Base-by-base conservation (phyloP, 2,329 filamentous ascomycete species). In the Aspergillus nomiae region DNA sequence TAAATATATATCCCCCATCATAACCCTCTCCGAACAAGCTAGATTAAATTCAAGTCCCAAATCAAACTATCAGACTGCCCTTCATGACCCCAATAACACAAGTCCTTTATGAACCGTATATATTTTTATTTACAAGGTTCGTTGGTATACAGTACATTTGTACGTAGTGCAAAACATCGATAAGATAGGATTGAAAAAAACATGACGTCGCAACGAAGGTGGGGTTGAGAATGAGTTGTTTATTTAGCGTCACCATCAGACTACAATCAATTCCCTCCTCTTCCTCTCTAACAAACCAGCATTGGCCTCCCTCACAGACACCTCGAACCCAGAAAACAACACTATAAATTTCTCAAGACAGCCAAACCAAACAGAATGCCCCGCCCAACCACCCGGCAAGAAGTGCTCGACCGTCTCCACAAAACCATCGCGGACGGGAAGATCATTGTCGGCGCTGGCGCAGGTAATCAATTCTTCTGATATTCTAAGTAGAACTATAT, bases 361-460 rank as follows among this genome's bases (percentile, higher is more conserved):
- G 14, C 24, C 28, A 32, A 58, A 50, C n/a, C 9, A 11, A 14
- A 8, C 16, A 74, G 56, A 21, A 89, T 89, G 86, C 76, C 82
- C 14, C 85, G 86, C n/a, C 86, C 85, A 41, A 86, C 82, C 45
- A 80, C 84, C 59, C 82, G 88, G 53, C 74, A 81, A 34, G 80
- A 87, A 63, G 86, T 90, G 59, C 81, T 91, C 10, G 71, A 75
- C 19, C 77, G 78, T 46, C 84, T 91, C 34, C 81, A 82, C 51
- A 76, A 81, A 24, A 83, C 85, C 61, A 84, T 90, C 60, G 76
- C 81, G 32, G 77, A 84, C 63, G 85, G 85, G 38, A 83, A 83
- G 51, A 81, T 86, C 60, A 87, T 91, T 56, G 83, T 91, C 51
- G 89, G 89, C n/a, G 89, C 88, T 0, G 89, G 89, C 12, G 89